These are phyloP conservation scores for Rhizopus delemar DNA, from an alignment of 371 early-diverging fungal species.

Conservation along the genomic window DNA sequence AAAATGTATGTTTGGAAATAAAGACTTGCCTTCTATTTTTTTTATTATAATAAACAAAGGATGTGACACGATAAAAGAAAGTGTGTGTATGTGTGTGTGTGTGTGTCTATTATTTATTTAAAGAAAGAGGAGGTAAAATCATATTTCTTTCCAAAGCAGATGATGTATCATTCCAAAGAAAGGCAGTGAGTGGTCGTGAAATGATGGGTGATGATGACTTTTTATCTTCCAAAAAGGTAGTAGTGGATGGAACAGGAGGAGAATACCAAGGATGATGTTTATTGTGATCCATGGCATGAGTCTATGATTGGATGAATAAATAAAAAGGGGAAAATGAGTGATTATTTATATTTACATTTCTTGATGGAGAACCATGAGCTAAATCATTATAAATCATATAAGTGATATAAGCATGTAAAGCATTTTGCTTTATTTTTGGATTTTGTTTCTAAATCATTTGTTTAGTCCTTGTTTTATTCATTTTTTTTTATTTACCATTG, in stretches of 20 bases:
- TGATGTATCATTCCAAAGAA: conserved; percentile 32
- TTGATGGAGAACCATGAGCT: conserved; percentile 25
- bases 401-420: conserved; percentile 60
- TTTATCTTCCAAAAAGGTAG: conserved; percentile 2
- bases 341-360: background rate
- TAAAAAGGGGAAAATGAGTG: background rate
- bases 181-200: conserved; percentile 43
- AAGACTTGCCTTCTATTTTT: too few relatives aligned
- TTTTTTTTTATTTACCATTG: conserved; percentile 22
- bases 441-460: conserved; percentile 44
- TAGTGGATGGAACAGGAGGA: background rate
- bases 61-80: too few relatives aligned
- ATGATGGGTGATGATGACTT: conserved; percentile 19
- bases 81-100: too few relatives aligned
- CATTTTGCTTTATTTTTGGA: conserved; percentile 58
- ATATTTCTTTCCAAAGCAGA: conserved; percentile 15
- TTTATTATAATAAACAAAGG: too few relatives aligned
- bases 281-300: background rate
- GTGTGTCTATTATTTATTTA: conserved; percentile 3
- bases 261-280: conserved; percentile 7
- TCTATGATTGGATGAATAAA: background rate
- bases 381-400: conserved; percentile 60
- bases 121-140: conserved; percentile 24
- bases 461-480: conserved; percentile 8
- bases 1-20: background rate